Evolutionary conservation across 768 basidiomycete genomes (phyloP).

Genomic region (Dendrothele bispora): DNA sequence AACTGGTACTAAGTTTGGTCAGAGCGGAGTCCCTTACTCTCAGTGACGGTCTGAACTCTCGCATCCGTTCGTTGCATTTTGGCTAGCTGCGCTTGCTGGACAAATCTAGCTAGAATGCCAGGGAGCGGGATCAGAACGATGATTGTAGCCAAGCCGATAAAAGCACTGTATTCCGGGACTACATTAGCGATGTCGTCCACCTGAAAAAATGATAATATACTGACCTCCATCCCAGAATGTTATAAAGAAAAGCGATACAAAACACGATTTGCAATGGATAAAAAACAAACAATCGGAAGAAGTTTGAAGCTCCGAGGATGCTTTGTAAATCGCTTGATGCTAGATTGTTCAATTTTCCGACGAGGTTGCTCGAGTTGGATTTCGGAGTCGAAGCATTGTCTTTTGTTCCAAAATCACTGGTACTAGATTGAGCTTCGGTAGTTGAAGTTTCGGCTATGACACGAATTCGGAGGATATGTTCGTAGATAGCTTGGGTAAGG

Average conservation of each 20-base stretch:
- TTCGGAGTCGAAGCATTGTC: not conserved
- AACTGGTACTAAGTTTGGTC: no score
- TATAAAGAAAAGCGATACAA: slow-evolving; percentile 26
- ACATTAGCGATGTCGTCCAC: not conserved
- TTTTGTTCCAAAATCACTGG: slow-evolving; percentile 4
- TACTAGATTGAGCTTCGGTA: slow-evolving; percentile 2
- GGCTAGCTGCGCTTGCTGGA: not conserved
- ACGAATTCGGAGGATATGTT: slow-evolving; percentile 14
- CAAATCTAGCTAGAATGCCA: no score
- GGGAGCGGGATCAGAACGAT: no score
- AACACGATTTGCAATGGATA: slow-evolving; percentile 20
- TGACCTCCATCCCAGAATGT: slow-evolving; percentile 31
- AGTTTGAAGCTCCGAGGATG: slow-evolving; percentile 35
- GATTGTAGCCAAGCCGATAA: slow-evolving; percentile 45
- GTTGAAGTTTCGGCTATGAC: slow-evolving; percentile 10
- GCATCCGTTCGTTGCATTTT: slow-evolving; percentile 42
- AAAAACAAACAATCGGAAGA: slow-evolving; percentile 24
- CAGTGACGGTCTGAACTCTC: slow-evolving; percentile 47
- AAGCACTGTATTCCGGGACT: slow-evolving; percentile 29
- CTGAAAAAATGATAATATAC: no score
- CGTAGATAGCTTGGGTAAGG: no score
- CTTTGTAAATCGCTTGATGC: slow-evolving; percentile 59
- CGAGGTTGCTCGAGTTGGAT: slow-evolving; percentile 44
- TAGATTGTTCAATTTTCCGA: slow-evolving; percentile 77
- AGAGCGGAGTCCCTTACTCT: slow-evolving; percentile 37